These are phyloP conservation scores for Ormosia emarginata DNA, from an alignment of 306 rosid genomes.

Conservation along the genomic window DNA sequence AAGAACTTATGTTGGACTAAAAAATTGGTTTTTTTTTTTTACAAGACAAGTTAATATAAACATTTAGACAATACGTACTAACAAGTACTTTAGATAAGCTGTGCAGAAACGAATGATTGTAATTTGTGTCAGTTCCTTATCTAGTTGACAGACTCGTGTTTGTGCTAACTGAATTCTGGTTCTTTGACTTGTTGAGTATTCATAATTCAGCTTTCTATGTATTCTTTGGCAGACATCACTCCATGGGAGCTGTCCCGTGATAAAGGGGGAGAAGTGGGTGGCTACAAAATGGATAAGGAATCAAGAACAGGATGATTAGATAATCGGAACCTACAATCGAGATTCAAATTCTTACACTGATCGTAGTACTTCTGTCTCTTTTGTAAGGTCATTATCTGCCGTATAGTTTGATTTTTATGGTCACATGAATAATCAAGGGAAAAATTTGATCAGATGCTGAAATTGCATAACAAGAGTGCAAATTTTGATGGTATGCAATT, in stretches of 20 bases:
- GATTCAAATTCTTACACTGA: not conserved
- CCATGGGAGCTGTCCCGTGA: constrained; percentile 93
- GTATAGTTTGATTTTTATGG: constrained; percentile 4
- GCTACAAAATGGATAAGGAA: constrained; percentile 93
- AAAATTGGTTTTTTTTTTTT: not conserved
- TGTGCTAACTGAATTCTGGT: constrained; percentile 7
- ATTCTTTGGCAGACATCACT: constrained; percentile 66
- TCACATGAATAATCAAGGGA: constrained; percentile 7
- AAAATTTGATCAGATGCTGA: constrained; percentile 17
- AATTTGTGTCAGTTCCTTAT: not conserved
- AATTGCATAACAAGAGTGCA: constrained; percentile 1
- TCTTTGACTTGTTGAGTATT: not conserved
- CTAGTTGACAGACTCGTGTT: not conserved
- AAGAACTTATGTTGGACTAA: not conserved
- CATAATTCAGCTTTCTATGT: not conserved
- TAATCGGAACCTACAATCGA: not conserved
- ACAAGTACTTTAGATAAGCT: not conserved
- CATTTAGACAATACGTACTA: not conserved
- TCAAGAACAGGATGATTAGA: constrained; percentile 45
- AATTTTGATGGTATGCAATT: not conserved
- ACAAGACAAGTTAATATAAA: not conserved
- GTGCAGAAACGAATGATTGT: not conserved
- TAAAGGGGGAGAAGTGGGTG: constrained; percentile 87
- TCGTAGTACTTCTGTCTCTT: not conserved
- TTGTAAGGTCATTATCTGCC: not conserved